Conservation (phyloP, 768 basidiomycete genomes). For the Zangia roseola region DNA sequence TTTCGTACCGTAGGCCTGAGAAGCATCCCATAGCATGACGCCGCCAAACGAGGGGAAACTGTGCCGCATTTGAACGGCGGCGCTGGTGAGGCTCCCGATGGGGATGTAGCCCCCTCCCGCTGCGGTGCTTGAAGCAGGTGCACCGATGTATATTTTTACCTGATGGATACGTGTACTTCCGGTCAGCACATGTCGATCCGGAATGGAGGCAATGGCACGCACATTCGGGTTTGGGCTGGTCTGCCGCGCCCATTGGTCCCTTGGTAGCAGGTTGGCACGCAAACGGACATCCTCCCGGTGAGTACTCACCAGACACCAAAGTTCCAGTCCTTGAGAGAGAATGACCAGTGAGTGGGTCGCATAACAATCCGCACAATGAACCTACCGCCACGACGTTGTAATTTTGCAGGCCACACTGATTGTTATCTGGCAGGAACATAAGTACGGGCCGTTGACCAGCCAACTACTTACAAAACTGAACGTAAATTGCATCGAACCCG, state of each 20-base stretch:
- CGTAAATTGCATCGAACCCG: constrained; percentile 70
- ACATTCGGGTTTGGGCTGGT: constrained; percentile 43
- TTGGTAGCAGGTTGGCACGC: constrained; percentile 20
- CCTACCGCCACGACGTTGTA: constrained; percentile 55
- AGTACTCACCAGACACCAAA: constrained; percentile 32
- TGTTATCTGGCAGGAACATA: constrained; percentile 36
- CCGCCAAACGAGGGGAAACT: constrained; percentile 45
- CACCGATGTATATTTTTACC: constrained; percentile 45
- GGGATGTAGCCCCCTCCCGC: constrained; percentile 41
- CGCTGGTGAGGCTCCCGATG: constrained; percentile 31
- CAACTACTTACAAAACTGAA: constrained; percentile 52
- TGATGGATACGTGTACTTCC: neutral
- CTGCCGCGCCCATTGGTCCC: constrained; percentile 46
- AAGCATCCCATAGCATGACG: constrained; percentile 46
- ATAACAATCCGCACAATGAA: neutral
- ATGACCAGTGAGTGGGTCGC: neutral
- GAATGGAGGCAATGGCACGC: constrained; percentile 1
- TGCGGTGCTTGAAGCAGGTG: constrained; percentile 41
- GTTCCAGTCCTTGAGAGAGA: constrained; percentile 45
- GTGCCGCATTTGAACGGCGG: constrained; percentile 34
- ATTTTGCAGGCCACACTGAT: constrained; percentile 43
- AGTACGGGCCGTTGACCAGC: neutral
- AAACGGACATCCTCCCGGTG: neutral
- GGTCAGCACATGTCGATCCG: constrained; percentile 1
- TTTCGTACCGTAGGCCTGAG: constrained; percentile 35